Evolutionary conservation across 164 flowering plant genomes (phyloP).

Genomic region (Nelumbo lutea): DNA sequence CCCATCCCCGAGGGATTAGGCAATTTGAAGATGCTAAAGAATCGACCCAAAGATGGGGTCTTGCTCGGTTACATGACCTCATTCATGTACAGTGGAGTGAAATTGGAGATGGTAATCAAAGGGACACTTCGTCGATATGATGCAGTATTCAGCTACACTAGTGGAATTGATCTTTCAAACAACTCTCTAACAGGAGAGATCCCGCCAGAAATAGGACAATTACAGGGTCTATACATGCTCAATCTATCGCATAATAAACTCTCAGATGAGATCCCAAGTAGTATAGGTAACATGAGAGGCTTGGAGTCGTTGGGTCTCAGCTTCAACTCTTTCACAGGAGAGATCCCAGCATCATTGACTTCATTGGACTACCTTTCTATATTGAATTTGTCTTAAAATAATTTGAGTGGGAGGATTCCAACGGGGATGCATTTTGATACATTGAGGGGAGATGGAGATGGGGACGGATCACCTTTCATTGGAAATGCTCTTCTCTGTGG

Average conservation of each 20-base stretch:
- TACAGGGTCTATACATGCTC: slow-evolving; percentile 12
- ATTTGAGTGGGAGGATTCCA: slow-evolving; percentile 24
- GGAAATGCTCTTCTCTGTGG: slow-evolving; percentile 19
- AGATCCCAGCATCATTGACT: slow-evolving; percentile 12
- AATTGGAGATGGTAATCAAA: slow-evolving; percentile 14
- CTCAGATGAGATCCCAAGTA: slow-evolving; percentile 10
- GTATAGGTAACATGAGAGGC: slow-evolving; percentile 12
- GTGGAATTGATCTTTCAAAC: slow-evolving; percentile 18
- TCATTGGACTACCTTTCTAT: slow-evolving; percentile 5
- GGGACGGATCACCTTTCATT: slow-evolving; percentile 8
- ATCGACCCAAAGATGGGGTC: neutral
- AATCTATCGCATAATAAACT: slow-evolving; percentile 17
- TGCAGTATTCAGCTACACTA: slow-evolving; percentile 1
- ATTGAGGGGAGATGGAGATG: slow-evolving; percentile 10
- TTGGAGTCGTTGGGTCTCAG: slow-evolving; percentile 17
- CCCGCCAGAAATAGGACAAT: slow-evolving; percentile 14
- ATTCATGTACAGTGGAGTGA: slow-evolving; percentile 1
- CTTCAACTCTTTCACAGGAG: slow-evolving; percentile 14
- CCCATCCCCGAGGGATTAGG: slow-evolving; percentile 11
- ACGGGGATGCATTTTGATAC: slow-evolving; percentile 12
- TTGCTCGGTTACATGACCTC: slow-evolving; percentile 12
- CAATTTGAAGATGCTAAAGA: slow-evolving; percentile 5
- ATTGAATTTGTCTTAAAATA: slow-evolving; percentile 19
- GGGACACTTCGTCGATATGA: neutral
- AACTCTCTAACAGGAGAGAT: slow-evolving; percentile 14